Conservation (phyloP, 306 rosid genomes). For the Cicer cuneatum region DNA sequence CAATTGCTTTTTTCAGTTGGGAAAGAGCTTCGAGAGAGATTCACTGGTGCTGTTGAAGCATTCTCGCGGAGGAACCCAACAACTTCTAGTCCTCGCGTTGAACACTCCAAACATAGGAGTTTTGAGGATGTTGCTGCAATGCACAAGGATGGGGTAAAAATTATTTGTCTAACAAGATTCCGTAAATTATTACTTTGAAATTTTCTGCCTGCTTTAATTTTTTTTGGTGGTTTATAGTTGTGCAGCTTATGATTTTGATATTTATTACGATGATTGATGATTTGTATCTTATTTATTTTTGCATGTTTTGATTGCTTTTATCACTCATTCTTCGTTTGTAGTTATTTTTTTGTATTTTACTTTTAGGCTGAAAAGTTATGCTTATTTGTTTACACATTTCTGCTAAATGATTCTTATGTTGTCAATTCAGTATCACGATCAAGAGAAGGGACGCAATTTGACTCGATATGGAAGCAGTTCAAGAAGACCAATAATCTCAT, state of each 20-base stretch:
- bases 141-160: conserved; percentile 74
- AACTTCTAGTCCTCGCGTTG: conserved; percentile 74
- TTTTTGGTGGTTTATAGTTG: no score
- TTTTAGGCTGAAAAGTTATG: no score
- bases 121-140: conserved; percentile 65
- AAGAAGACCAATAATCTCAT: conserved; percentile 68
- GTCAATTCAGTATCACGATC: conserved; percentile 64
- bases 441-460: conserved; percentile 74
- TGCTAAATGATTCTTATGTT: conserved; percentile 21
- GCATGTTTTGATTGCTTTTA: not conserved
- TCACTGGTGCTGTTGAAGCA: conserved; percentile 92
- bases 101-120: conserved; percentile 69
- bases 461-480: conserved; percentile 90
- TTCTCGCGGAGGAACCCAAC: conserved; percentile 81
- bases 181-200: conserved; percentile 2
- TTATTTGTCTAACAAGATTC: not conserved
- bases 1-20: conserved; percentile 70
- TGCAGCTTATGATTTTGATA: no score
- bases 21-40: conserved; percentile 87
- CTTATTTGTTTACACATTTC: not conserved
- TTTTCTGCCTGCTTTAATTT: not conserved
- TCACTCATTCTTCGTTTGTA: not conserved
- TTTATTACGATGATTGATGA: no score
- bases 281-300: no score
- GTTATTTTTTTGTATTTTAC: not conserved